These are phyloP conservation scores for Ogataea philodendri DNA, from an alignment of 805 yeast genomes.

Conservation along the genomic window DNA sequence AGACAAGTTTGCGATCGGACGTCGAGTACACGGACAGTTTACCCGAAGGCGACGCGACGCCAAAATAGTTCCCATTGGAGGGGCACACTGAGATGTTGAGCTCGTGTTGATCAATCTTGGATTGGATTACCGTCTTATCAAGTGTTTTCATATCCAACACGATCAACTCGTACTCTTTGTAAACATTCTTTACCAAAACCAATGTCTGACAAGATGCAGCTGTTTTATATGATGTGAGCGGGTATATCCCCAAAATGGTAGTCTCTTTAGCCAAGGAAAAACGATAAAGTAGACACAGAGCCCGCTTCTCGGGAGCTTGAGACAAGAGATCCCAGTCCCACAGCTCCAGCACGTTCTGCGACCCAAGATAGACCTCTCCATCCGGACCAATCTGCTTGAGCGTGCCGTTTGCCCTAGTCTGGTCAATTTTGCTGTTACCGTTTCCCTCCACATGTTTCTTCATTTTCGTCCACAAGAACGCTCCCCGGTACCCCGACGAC, in stretches of 20 bases:
- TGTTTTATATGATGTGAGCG: too few relatives aligned
- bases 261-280: too few relatives aligned
- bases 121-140: slow-evolving; percentile 4
- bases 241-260: too few relatives aligned
- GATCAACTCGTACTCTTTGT: slow-evolving; percentile 19
- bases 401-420: slow-evolving; percentile 1
- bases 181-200: too few relatives aligned
- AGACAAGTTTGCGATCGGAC: not conserved
- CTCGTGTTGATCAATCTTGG: too few relatives aligned
- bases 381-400: slow-evolving; percentile 35
- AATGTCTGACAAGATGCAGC: too few relatives aligned
- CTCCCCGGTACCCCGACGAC: slow-evolving; percentile 1
- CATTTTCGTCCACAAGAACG: slow-evolving; percentile 6
- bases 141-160: slow-evolving; percentile 12
- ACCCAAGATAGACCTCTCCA: slow-evolving; percentile 38
- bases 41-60: slow-evolving; percentile 21
- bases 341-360: slow-evolving; percentile 32
- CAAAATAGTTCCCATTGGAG: slow-evolving; percentile 18
- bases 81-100: too few relatives aligned
- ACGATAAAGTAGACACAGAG: too few relatives aligned
- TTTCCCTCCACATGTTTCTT: slow-evolving; percentile 6
- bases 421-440: slow-evolving; percentile 5
- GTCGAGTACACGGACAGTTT: slow-evolving; percentile 14
- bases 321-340: slow-evolving; percentile 50
- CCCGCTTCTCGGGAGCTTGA: too few relatives aligned